phyloP scores from a whole-genome alignment of 306 rosid genomes.

The Ceratonia siliqua region DNA sequence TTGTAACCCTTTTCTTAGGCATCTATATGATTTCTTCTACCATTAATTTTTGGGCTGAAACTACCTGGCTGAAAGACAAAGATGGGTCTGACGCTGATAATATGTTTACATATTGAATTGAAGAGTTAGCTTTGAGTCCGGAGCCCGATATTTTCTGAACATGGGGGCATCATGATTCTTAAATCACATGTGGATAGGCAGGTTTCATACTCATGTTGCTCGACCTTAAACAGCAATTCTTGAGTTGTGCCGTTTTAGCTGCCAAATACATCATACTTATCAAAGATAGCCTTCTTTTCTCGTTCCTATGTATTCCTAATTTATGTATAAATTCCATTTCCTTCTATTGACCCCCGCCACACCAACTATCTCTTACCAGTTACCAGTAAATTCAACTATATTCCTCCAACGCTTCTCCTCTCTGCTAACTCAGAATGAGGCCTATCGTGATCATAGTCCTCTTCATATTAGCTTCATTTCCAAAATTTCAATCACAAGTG shows the following conservation, averaged over 20 bases:
- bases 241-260: conserved; percentile 19
- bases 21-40: too few species aligned
- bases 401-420: conserved; percentile 30
- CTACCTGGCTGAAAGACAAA: too few species aligned
- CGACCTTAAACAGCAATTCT: conserved; percentile 37
- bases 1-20: neutral
- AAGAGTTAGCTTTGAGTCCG: neutral
- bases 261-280: conserved; percentile 17
- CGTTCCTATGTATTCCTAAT: neutral
- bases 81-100: too few species aligned
- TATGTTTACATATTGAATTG: neutral
- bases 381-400: conserved; percentile 35
- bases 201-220: conserved; percentile 36
- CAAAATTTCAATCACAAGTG: neutral
- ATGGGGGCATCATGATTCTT: neutral
- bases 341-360: neutral
- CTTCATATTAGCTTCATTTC: conserved; percentile 22
- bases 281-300: conserved; percentile 30
- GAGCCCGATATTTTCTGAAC: neutral
- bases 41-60: too few species aligned
- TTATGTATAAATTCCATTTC: conserved; percentile 12
- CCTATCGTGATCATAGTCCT: conserved; percentile 2
- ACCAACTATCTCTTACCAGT: conserved; percentile 35
- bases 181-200: conserved; percentile 8
- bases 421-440: neutral